Conservation (phyloP, 306 rosid species). For the Citrullus mucosospermus region DNA sequence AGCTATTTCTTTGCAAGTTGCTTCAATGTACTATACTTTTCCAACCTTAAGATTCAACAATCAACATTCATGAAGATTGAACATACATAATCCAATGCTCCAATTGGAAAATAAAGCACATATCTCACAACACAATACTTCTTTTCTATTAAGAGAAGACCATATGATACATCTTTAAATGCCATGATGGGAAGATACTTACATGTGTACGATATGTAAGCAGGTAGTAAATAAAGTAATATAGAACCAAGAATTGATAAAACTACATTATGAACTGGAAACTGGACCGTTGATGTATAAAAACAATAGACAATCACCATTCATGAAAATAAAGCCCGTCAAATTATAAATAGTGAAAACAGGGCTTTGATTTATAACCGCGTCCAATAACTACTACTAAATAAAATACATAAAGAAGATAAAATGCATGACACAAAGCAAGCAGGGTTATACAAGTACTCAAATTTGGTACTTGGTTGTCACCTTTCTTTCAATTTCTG, state of each 20-base stretch:
- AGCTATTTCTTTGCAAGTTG: neutral
- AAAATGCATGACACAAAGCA: neutral
- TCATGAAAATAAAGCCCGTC: too few relatives aligned
- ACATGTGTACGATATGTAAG: neutral
- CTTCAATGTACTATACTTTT: neutral
- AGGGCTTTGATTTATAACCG: neutral
- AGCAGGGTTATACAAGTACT: neutral
- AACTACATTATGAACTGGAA: neutral
- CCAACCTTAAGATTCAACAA: neutral
- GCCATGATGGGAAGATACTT: neutral
- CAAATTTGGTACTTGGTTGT: neutral
- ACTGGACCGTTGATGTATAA: neutral
- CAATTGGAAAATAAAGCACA: neutral
- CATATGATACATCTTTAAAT: neutral
- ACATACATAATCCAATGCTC: neutral
- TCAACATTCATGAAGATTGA: neutral
- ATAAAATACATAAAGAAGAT: neutral
- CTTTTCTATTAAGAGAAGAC: neutral
- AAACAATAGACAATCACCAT: too few relatives aligned
- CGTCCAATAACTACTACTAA: neutral
- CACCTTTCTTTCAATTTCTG: conserved; percentile 94
- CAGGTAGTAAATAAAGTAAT: too few relatives aligned
- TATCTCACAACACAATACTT: neutral
- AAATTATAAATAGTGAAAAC: neutral
- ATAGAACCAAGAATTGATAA: neutral